These are phyloP conservation scores for Teunomyces barrocoloradensis DNA, from an alignment of 805 yeast genomes.

Conservation along the genomic window DNA sequence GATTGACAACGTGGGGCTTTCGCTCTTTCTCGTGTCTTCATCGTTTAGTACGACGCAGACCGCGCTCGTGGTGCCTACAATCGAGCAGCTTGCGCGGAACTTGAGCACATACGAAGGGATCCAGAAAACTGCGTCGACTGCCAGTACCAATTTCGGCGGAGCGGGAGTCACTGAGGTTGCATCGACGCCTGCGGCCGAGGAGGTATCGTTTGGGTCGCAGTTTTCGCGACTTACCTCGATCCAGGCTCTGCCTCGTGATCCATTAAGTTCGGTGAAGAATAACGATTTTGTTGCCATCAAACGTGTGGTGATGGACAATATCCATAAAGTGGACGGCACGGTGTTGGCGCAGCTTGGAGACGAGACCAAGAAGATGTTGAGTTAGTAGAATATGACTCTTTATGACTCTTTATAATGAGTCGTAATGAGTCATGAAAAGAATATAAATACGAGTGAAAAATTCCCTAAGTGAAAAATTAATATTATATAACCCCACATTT, in stretches of 20 bases:
- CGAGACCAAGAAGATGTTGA: neutral
- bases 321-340: conserved; percentile 23
- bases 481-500: neutral
- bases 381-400: neutral
- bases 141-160: conserved; percentile 16
- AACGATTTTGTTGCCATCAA: conserved; percentile 31
- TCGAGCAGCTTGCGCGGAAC: conserved; percentile 34
- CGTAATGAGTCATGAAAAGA: too few relatives aligned
- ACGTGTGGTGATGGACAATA: conserved; percentile 21
- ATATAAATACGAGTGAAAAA: too few relatives aligned
- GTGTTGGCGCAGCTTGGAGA: conserved; percentile 16
- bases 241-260: conserved; percentile 63
- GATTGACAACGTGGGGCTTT: conserved; percentile 48
- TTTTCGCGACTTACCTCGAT: conserved; percentile 73
- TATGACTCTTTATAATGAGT: too few relatives aligned
- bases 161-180: conserved; percentile 26
- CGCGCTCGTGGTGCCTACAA: conserved; percentile 23
- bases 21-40: conserved; percentile 37
- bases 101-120: conserved; percentile 28
- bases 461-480: neutral
- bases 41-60: conserved; percentile 19
- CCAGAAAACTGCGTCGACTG: conserved; percentile 14
- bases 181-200: conserved; percentile 40
- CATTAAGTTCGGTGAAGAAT: conserved; percentile 51
- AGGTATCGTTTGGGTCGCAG: conserved; percentile 80